Evolutionary conservation across 345 rosid species (phyloP), one percentile per base, ranked within the genome.

Genomic region (Lenwebbia sp.): DNA sequence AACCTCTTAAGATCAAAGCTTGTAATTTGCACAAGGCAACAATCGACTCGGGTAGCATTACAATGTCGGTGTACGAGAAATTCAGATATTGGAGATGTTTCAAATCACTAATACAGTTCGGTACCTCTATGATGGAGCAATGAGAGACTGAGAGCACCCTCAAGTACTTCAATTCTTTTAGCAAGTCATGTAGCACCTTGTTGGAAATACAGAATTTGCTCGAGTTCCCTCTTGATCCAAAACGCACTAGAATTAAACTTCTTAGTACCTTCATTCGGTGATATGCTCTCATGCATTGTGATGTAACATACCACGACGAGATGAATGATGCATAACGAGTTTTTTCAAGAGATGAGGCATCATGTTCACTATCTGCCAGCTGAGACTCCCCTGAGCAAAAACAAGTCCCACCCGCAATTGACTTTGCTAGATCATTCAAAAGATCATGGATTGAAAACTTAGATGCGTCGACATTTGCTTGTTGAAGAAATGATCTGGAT

Each of bases 251-350:
- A 0, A 5, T 58, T 58, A 58, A 26, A 58, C 65, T 58, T 58
- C 17, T 57, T 26, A 58, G 17, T 5, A 58, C 65, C 33, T 58
- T 58, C 65, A 58, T 58, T 2, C 1, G 0, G 1, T n/a, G 0
- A 3, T 25, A 58, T 12, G 17, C 33, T 58, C 15, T 21, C 15
- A 58, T 0, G 33, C 17, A 0, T 58, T 58, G 2, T 12, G 65
- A n/a, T 12, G 30, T 11, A 26, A 12, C 62, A 57, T 4, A 57
- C 0, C 6, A 0, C 0, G 15, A 0, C 0, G 10, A 28, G 30
- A 1, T n/a, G 74, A 60, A 60, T 60, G 65, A 58, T 58, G 65
- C 30, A 26, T 58, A 26, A 2, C 4, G 4, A 26, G 33, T 2
- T 58, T 58, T 26, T 1, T 26, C 65, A 12, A 26, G 33, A 58